Base-by-base conservation (phyloP, 257 asterid genomes). In the Nicotiana obtusifolia region DNA sequence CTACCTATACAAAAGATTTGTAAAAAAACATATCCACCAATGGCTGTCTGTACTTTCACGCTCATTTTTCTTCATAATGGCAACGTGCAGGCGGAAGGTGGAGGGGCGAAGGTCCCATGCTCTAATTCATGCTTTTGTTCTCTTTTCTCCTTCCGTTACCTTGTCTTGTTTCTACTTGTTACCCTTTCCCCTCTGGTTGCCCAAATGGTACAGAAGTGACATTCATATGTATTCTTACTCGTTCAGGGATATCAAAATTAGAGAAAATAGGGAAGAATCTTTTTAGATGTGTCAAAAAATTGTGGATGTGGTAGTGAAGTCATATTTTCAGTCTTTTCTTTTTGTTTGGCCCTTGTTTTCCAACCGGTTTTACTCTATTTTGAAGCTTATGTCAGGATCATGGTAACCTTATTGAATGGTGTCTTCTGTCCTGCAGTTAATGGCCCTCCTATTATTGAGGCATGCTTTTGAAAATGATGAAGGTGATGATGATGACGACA, bases 381-480 rank as follows among this genome's bases (percentile, higher is more conserved):
- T 56, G 61, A 17, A 56, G 22, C 24, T 56, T 56, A 16, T 56
- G 62, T 56, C 62, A 5, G 3, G 20, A 16, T 56, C 22, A 14
- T 16, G n/a, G 62, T 7, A 56, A 56, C 62, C 62, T 56, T 17
- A 56, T 7, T 75, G 61, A 75, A 67, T 13, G 20, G 4, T 49
- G 37, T 59, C 16, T 35, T 14, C 20, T n/a, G 62, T 26, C 26
- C 82, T 66, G 64, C 86, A 88, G 91, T 79, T 88, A 75, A 83
- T 88, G 87, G 87, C 89, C 62, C 89, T 88, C 82, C 86, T 88
- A 64, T 88, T 88, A 68, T 67, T 88, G 84, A 88, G 88, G 83
- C 91, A 88, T 56, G 88, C 91, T 81, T 77, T 86, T 54, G 89
- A 88, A 83, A 64, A 86, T 54, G 86, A 81, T 24, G 88, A 86